phyloP scores from a whole-genome alignment of 2,329 filamentous ascomycete genomes.

The Drechslerella stenobrocha region DNA sequence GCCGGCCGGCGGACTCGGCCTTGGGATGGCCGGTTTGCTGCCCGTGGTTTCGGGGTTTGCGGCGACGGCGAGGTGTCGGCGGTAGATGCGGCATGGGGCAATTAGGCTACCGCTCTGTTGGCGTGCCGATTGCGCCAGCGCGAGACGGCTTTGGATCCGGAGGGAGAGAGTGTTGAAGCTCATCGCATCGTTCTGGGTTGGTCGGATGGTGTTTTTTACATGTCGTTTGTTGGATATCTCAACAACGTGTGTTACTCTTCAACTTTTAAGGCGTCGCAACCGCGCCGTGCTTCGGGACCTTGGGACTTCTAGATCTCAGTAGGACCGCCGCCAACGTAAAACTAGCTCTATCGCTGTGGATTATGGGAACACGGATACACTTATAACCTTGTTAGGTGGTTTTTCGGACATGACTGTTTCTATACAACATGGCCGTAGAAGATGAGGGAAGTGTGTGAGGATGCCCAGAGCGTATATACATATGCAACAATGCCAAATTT shows the following conservation, averaged over 20 bases:
- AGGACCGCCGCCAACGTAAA: too few species aligned
- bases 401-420: too few species aligned
- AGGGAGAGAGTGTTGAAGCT: background rate
- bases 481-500: constrained; percentile 5
- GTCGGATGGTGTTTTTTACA: background rate
- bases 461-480: constrained; percentile 20
- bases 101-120: background rate
- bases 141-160: background rate
- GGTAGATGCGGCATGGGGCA: background rate
- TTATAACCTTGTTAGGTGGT: too few species aligned
- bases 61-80: constrained; percentile 9
- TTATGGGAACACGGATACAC: too few species aligned
- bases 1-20: constrained; percentile 3
- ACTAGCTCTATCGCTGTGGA: too few species aligned
- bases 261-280: too few species aligned
- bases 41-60: background rate
- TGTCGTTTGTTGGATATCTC: too few species aligned
- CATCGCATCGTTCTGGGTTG: background rate
- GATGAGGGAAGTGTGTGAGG: background rate
- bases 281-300: too few species aligned
- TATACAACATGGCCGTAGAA: constrained; percentile 1
- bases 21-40: background rate
- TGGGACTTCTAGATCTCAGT: too few species aligned
- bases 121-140: background rate
- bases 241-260: too few species aligned